These are phyloP conservation scores for Phytopythium oedochilum DNA, from an alignment of 352 stramenopile genomes.

Conservation along the genomic window DNA sequence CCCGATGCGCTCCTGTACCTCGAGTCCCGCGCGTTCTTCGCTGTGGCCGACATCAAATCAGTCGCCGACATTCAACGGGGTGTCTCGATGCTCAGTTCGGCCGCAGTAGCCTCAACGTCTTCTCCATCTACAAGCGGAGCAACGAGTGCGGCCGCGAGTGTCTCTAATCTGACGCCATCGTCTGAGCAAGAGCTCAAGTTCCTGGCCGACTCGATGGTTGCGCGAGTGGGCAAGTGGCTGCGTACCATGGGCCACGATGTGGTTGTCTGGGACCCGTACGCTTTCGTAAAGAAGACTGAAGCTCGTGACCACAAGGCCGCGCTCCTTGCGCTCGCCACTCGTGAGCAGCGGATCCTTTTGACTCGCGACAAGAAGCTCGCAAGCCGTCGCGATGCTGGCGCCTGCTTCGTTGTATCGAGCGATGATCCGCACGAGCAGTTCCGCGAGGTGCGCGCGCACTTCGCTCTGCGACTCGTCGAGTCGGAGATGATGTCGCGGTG, in stretches of 20 bases:
- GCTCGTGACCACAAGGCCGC: constrained; percentile 38
- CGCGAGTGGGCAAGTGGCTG: constrained; percentile 67
- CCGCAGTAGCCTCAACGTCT: neutral
- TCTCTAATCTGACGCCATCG: too few relatives aligned
- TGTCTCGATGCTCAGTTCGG: constrained; percentile 11
- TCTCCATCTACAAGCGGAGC: neutral
- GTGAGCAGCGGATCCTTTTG: constrained; percentile 67
- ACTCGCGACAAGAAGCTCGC: constrained; percentile 76
- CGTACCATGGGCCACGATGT: constrained; percentile 75
- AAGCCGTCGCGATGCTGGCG: constrained; percentile 52
- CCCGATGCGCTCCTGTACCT: constrained; percentile 40
- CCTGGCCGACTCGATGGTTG: constrained; percentile 72
- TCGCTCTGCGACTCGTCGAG: constrained; percentile 54
- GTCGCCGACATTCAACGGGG: constrained; percentile 33
- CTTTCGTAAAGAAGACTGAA: constrained; percentile 18
- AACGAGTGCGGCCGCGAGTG: neutral
- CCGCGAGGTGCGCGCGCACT: constrained; percentile 71
- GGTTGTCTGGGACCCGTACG: constrained; percentile 52
- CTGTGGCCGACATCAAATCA: constrained; percentile 24
- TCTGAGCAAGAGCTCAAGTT: constrained; percentile 44
- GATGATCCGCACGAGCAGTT: constrained; percentile 72
- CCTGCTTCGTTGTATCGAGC: constrained; percentile 71
- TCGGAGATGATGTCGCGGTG: constrained; percentile 78
- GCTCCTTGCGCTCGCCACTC: constrained; percentile 38
- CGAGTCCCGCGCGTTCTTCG: constrained; percentile 33